phyloP scores from a whole-genome alignment of 805 yeast species.

The Geotrichum ghanense region DNA sequence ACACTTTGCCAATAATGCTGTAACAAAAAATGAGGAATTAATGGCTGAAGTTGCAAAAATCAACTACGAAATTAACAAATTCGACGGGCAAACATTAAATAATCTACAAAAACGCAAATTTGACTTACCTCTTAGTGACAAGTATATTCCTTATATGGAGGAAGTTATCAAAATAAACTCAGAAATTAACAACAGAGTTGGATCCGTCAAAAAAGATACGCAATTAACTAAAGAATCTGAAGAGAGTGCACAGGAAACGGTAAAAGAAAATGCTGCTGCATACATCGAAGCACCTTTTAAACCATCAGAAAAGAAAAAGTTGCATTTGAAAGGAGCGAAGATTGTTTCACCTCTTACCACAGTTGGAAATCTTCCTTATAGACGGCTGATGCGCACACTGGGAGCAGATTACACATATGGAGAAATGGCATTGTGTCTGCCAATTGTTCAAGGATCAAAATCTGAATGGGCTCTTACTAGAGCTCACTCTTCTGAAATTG shows the following conservation, averaged over 20 bases:
- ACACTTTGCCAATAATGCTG: conserved; percentile 38
- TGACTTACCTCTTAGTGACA: conserved; percentile 44
- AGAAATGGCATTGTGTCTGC: conserved; percentile 88
- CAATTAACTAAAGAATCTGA: conserved; percentile 25
- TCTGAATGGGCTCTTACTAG: conserved; percentile 97
- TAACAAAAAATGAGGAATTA: conserved; percentile 34
- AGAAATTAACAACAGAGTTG: conserved; percentile 15
- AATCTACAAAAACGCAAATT: conserved; percentile 51
- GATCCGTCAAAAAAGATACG: conserved; percentile 10
- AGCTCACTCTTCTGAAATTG: conserved; percentile 70
- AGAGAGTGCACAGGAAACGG: conserved; percentile 13
- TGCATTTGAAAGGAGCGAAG: conserved; percentile 62
- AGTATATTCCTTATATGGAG: conserved; percentile 54
- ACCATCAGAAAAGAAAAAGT: conserved; percentile 65
- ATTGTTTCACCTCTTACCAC: conserved; percentile 94
- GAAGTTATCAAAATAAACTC: conserved; percentile 32
- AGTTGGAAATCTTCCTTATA: conserved; percentile 91
- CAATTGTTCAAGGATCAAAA: conserved; percentile 79
- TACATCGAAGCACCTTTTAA: conserved; percentile 70
- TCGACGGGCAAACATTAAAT: conserved; percentile 35
- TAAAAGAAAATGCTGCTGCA: conserved; percentile 26
- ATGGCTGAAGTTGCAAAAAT: conserved; percentile 25
- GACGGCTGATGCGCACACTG: conserved; percentile 78
- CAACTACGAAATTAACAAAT: conserved; percentile 55
- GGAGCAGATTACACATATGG: conserved; percentile 92